phyloP scores from a whole-genome alignment of 208 protist species.

The Trypanosoma lewisi region DNA sequence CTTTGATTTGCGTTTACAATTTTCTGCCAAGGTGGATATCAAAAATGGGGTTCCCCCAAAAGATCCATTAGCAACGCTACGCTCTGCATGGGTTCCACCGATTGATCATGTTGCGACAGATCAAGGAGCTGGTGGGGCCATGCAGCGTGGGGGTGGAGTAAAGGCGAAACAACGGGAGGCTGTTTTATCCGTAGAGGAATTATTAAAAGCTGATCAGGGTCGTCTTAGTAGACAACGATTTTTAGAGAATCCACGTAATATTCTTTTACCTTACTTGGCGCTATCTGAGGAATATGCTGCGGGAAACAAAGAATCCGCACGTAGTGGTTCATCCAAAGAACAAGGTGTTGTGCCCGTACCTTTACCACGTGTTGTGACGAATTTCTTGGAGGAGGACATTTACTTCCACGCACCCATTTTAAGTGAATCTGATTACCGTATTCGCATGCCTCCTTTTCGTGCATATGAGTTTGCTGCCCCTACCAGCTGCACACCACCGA shows the following conservation, averaged over 20 bases:
- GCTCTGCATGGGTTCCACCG: conserved; percentile 13
- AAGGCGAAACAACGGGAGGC: conserved; percentile 23
- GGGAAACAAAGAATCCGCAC: conserved; percentile 3
- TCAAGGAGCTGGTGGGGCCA: background rate
- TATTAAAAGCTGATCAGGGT: conserved; percentile 32
- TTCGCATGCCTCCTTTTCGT: conserved; percentile 39
- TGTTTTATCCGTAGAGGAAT: conserved; percentile 37
- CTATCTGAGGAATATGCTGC: conserved; percentile 13
- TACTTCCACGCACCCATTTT: conserved; percentile 49
- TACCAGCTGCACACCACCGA: background rate
- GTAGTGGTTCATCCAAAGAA: background rate
- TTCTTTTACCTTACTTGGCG: conserved; percentile 41
- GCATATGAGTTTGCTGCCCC: conserved; percentile 10
- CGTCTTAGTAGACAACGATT: conserved; percentile 53
- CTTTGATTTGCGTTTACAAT: conserved; percentile 44
- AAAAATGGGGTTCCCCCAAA: conserved; percentile 30
- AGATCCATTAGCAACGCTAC: conserved; percentile 23
- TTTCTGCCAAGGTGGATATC: conserved; percentile 50
- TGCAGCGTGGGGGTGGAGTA: background rate
- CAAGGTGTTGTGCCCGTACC: background rate
- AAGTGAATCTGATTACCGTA: conserved; percentile 30
- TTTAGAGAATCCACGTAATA: conserved; percentile 54
- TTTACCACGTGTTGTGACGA: conserved; percentile 24
- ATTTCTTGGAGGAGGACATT: conserved; percentile 37
- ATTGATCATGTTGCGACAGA: conserved; percentile 13